Evolutionary conservation across 768 basidiomycete genomes (phyloP), one percentile per base, ranked within the genome.

Genomic region (Boletus subparvulus): DNA sequence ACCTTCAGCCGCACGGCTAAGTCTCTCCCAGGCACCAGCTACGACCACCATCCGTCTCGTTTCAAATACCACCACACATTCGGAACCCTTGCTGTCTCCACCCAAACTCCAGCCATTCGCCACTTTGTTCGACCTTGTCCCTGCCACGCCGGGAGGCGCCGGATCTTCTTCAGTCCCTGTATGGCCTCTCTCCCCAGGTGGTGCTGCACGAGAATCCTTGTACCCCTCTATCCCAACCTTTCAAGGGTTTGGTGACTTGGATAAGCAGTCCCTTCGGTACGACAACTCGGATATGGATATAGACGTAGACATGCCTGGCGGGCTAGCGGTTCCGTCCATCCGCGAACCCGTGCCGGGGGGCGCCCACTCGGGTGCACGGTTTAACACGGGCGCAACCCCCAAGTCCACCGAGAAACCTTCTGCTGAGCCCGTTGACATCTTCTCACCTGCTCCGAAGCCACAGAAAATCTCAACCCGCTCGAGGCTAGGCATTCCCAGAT

Each of bases 51-150:
- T 82, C 49, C 77, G 79, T 32, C 77, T 82, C 10, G 73, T 83
- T 50, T 73, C 74, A 33, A 66, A 71, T 11, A 51, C 66, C 24
- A 5, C 52, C 24, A 47, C 61, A 44, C 54, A 65, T 50, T 35
- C 62, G 11, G 65, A 71, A 50, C 59, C 58, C 57, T 64, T 52
- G 37, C 48, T 68, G 13, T 76, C 73, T 33, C 89, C 89, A 0
- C 90, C 90, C 0, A 81, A 79, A 50, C 78, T 92, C 4, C 78
- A 81, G 59, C 84, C 88, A 0, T 84, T 86, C 65, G 72, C 80
- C 45, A 88, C 88, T 3, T 76, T 77, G 11, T 91, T 89, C 61
- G 88, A 91, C 59, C 75, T 91, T 30, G 78, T 81, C 19, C 75
- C 86, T 60, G 82, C 77, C 24, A 85, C 83, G 44, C 88, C 86